Evolutionary conservation across 768 basidiomycete genomes (phyloP).

Genomic region (Suillus americanus): DNA sequence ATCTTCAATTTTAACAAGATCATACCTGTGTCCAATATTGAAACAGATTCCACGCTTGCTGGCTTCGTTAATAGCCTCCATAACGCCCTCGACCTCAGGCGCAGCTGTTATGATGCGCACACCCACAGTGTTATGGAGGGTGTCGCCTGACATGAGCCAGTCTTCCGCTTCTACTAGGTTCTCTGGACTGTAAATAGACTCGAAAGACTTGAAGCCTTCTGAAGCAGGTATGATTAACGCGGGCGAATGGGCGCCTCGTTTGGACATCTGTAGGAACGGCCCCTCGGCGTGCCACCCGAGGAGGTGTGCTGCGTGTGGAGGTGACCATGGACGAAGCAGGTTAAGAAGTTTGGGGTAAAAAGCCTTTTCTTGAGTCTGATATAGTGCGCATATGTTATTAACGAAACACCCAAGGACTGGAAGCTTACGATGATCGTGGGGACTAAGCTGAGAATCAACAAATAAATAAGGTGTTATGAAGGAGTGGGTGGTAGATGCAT

Average conservation of each 20-base stretch:
- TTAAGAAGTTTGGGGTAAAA: constrained; percentile 70
- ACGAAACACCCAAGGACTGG: not conserved
- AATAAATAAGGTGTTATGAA: constrained; percentile 28
- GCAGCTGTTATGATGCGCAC: constrained; percentile 85
- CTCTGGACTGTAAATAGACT: constrained; percentile 68
- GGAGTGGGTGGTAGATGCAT: constrained; percentile 2
- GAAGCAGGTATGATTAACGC: constrained; percentile 61
- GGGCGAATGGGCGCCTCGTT: constrained; percentile 81
- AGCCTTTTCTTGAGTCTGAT: constrained; percentile 75
- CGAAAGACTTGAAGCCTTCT: constrained; percentile 66
- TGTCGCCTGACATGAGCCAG: constrained; percentile 55
- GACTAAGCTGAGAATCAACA: constrained; percentile 41
- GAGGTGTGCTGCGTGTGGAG: constrained; percentile 63
- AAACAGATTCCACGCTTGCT: constrained; percentile 67
- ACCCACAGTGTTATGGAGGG: constrained; percentile 38
- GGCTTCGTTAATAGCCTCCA: constrained; percentile 63
- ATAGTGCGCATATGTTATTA: not conserved
- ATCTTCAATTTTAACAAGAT: not conserved
- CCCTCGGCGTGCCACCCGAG: constrained; percentile 93
- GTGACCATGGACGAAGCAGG: constrained; percentile 67
- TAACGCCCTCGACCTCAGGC: constrained; percentile 83
- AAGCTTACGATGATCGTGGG: constrained; percentile 70
- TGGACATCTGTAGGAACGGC: constrained; percentile 80
- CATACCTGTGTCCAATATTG: constrained; percentile 88
- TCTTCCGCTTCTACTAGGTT: constrained; percentile 65